Percentiles rank a stretch among this genome's conserved stretches.
Evolutionary conservation across 805 yeast species (phyloP).

Genomic region (Sugiyamaella americana): DNA sequence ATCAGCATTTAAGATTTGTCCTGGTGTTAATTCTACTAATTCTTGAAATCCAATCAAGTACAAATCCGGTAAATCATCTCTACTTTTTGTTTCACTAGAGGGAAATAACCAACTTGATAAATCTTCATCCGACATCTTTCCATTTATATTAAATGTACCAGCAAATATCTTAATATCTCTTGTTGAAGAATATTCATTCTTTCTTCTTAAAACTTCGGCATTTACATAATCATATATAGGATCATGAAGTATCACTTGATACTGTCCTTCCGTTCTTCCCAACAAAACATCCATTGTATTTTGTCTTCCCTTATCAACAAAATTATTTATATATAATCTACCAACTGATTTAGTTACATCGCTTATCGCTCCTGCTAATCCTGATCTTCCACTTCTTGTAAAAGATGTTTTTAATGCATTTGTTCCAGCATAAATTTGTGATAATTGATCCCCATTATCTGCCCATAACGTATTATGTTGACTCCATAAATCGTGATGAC

Average conservation of each 20-base stretch:
- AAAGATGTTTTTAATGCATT: slow-evolving; percentile 94
- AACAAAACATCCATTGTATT: slow-evolving; percentile 79
- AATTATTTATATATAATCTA: slow-evolving; percentile 91
- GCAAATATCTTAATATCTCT: slow-evolving; percentile 59
- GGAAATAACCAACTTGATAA: slow-evolving; percentile 82
- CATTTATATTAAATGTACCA: slow-evolving; percentile 87
- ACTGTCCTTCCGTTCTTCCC: slow-evolving; percentile 72
- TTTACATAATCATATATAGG: slow-evolving; percentile 84
- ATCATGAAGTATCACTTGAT: slow-evolving; percentile 69
- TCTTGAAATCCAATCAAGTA: slow-evolving; percentile 93
- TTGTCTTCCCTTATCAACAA: slow-evolving; percentile 87
- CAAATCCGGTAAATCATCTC: slow-evolving; percentile 50
- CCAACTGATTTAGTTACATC: slow-evolving; percentile 96
- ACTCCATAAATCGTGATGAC: slow-evolving; percentile 49
- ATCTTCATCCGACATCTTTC: slow-evolving; percentile 53
- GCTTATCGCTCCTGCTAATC: slow-evolving; percentile 91
- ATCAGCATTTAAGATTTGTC: slow-evolving; percentile 83
- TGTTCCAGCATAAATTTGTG: slow-evolving; percentile 95
- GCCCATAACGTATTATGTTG: slow-evolving; percentile 93
- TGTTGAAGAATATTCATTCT: slow-evolving; percentile 51
- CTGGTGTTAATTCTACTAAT: slow-evolving; percentile 86
- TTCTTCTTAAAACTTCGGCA: slow-evolving; percentile 48
- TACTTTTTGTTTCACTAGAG: slow-evolving; percentile 12
- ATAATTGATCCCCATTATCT: slow-evolving; percentile 94
- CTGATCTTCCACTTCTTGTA: slow-evolving; percentile 93